Evolutionary conservation across 768 basidiomycete genomes (phyloP).

Genomic region (Hebeloma cylindrosporum): DNA sequence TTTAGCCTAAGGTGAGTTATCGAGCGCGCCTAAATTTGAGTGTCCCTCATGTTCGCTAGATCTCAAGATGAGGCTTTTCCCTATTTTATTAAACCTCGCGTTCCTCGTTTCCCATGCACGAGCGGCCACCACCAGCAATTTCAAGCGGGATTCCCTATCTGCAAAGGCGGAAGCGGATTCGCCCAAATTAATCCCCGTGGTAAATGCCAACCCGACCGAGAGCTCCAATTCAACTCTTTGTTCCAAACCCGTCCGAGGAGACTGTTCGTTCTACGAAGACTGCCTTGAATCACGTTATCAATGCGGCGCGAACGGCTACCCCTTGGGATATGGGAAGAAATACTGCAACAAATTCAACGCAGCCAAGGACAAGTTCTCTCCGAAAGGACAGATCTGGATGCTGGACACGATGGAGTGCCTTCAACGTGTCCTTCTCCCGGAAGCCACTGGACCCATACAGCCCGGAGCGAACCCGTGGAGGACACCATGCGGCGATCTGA

Average conservation of each 20-base stretch:
- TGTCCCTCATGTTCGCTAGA: too few species aligned
- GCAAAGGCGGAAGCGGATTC: too few species aligned
- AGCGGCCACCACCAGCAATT: too few species aligned
- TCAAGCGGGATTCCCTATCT: too few species aligned
- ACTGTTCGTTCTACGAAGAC: constrained; percentile 43
- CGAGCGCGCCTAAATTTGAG: too few species aligned
- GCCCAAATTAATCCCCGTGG: too few species aligned
- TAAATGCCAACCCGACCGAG: too few species aligned
- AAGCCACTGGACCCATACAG: constrained; percentile 21
- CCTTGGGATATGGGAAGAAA: constrained; percentile 39
- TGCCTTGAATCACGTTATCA: constrained; percentile 46
- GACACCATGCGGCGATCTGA: constrained; percentile 32
- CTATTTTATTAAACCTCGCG: too few species aligned
- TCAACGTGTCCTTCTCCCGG: constrained; percentile 39
- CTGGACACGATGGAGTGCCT: constrained; percentile 46
- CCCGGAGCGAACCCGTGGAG: constrained; percentile 8
- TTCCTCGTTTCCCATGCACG: too few species aligned
- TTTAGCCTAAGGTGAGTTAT: too few species aligned
- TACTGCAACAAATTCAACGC: constrained; percentile 41
- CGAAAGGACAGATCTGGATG: constrained; percentile 43
- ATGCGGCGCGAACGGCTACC: constrained; percentile 45
- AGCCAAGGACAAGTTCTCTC: constrained; percentile 28
- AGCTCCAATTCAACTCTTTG: constrained; percentile 19
- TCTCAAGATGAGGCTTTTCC: too few species aligned
- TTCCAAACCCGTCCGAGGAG: constrained; percentile 34